Evolutionary conservation across 352 stramenopile genomes (phyloP).

Genomic region (Phytophthora tentaculata): DNA sequence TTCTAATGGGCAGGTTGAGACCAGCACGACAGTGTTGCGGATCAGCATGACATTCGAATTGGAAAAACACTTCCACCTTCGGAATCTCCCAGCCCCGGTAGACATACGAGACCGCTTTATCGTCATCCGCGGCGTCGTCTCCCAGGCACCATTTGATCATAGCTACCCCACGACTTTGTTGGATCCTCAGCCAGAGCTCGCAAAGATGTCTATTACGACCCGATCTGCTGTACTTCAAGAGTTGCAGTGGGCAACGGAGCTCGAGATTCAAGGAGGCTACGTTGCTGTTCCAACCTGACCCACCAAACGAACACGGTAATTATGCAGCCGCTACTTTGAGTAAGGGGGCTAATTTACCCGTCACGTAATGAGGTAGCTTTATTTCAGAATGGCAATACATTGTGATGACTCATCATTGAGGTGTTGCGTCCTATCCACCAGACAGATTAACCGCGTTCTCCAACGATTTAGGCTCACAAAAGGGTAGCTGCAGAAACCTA

Average conservation of each 20-base stretch:
- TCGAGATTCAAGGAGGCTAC: conserved; percentile 21
- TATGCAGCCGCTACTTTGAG: not conserved
- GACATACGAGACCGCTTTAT: conserved; percentile 7
- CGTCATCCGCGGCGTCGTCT: conserved; percentile 13
- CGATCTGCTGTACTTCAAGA: conserved; percentile 11
- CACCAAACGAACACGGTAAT: not conserved
- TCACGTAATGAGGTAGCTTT: too few species aligned
- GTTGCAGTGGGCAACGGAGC: conserved; percentile 12
- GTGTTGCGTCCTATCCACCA: too few species aligned
- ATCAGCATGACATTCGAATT: conserved; percentile 14
- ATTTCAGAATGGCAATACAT: too few species aligned
- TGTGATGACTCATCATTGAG: too few species aligned
- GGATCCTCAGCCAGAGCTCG: conserved; percentile 2
- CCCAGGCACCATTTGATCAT: not conserved
- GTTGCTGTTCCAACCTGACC: conserved; percentile 4
- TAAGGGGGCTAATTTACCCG: too few species aligned
- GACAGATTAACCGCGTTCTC: too few species aligned
- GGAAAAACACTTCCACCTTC: not conserved
- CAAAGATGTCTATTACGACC: not conserved
- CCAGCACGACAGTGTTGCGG: conserved; percentile 1
- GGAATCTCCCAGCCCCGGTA: not conserved
- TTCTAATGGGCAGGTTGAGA: not conserved
- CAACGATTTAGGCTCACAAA: too few species aligned
- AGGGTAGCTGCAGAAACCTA: too few species aligned
- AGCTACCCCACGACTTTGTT: not conserved